These are phyloP conservation scores for Solioccasus polychromus DNA, from an alignment of 768 basidiomycete species.

Conservation along the genomic window DNA sequence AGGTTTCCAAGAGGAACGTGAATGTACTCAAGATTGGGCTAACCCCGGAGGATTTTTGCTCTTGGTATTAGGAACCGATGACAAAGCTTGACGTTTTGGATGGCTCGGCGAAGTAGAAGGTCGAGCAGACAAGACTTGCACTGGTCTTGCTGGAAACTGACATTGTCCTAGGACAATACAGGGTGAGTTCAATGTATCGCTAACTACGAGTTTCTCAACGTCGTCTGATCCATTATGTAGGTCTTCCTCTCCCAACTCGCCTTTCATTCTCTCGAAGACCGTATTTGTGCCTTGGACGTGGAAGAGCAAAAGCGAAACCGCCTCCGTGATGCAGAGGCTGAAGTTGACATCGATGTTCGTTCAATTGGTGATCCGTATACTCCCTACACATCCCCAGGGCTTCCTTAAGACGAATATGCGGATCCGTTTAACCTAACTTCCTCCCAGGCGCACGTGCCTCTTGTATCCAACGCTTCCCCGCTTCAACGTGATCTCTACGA, in stretches of 20 bases:
- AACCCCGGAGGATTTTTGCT: conserved; percentile 80
- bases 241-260: conserved; percentile 81
- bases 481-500: conserved; percentile 78
- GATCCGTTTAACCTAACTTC: conserved; percentile 46
- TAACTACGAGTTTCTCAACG: not conserved
- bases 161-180: conserved; percentile 38
- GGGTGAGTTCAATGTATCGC: not conserved
- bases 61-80: conserved; percentile 70
- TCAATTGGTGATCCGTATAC: conserved; percentile 66
- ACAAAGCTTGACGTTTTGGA: conserved; percentile 51
- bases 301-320: conserved; percentile 82
- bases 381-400: conserved; percentile 57
- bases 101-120: conserved; percentile 53
- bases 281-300: conserved; percentile 71
- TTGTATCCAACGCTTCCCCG: conserved; percentile 79
- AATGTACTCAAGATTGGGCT: conserved; percentile 80
- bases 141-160: conserved; percentile 64
- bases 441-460: conserved; percentile 74
- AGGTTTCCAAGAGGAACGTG: conserved; percentile 63
- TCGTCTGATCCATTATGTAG: conserved; percentile 35
- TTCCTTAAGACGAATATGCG: conserved; percentile 41
- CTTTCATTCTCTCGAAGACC: conserved; percentile 85
- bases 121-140: conserved; percentile 55
- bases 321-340: conserved; percentile 67
- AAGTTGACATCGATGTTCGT: conserved; percentile 59